A percentile compares a stretch with the other conserved stretches of the same genome.
Conservation (phyloP, 495 filamentous ascomycete genomes). For the Choiromyces venosus region DNA sequence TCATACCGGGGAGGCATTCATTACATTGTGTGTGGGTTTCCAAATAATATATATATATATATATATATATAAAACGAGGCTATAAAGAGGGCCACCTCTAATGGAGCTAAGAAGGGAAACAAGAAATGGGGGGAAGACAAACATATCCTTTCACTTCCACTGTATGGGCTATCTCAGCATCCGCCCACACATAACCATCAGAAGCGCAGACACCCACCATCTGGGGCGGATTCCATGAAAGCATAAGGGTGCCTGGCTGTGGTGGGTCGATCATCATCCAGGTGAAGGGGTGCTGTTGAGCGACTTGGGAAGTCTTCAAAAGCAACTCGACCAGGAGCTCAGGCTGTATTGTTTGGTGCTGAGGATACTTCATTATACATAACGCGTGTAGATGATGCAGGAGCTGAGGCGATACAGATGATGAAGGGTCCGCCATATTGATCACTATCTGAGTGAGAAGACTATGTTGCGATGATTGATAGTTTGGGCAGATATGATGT, state of each 20-base stretch:
- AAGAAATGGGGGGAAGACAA: conserved; percentile 15
- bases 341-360: conserved; percentile 28
- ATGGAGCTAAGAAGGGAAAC: neutral
- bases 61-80: neutral
- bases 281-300: conserved; percentile 57
- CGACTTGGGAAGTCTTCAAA: conserved; percentile 25
- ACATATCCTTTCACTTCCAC: conserved; percentile 38
- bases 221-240: conserved; percentile 77
- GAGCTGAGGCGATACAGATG: conserved; percentile 33
- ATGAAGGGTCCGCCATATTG: conserved; percentile 33
- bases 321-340: conserved; percentile 35
- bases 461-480: neutral
- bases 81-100: neutral
- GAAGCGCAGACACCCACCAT: conserved; percentile 64
- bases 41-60: neutral
- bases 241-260: conserved; percentile 68
- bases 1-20: neutral
- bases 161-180: conserved; percentile 58
- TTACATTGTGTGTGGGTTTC: neutral
- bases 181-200: conserved; percentile 88
- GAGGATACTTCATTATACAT: conserved; percentile 35
- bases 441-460: neutral
- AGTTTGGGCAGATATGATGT: neutral
- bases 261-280: conserved; percentile 88
- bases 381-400: conserved; percentile 35